Evolutionary conservation across 106 monocot species (phyloP).

Genomic region (Dactylorhiza incarnata): DNA sequence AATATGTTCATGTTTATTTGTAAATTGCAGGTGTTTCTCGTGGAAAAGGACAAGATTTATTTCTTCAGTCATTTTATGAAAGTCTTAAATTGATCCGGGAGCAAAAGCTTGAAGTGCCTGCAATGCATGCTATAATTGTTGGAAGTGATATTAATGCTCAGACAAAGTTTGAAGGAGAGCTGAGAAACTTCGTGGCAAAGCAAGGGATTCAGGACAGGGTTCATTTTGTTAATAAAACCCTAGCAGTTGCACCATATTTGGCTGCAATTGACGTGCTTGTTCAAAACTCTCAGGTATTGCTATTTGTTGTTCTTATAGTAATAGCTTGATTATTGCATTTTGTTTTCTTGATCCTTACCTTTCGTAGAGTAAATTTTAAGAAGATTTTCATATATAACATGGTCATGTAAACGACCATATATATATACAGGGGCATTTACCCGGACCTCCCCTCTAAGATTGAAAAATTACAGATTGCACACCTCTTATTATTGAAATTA

Average conservation of each 20-base stretch:
- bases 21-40: slow-evolving; percentile 79
- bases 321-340: background rate
- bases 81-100: slow-evolving; percentile 58
- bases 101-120: slow-evolving; percentile 72
- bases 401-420: too few species aligned
- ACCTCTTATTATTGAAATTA: too few species aligned
- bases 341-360: background rate
- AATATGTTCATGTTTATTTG: background rate
- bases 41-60: slow-evolving; percentile 90
- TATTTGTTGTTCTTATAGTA: background rate
- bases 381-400: too few species aligned
- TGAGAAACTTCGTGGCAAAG: slow-evolving; percentile 61
- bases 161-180: slow-evolving; percentile 74
- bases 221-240: slow-evolving; percentile 91
- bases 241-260: slow-evolving; percentile 82
- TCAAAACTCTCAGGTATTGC: slow-evolving; percentile 91
- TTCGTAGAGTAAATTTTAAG: too few species aligned
- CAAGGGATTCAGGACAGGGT: slow-evolving; percentile 65
- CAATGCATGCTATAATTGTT: slow-evolving; percentile 75
- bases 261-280: slow-evolving; percentile 94
- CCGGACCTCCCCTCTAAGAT: too few species aligned
- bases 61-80: slow-evolving; percentile 79
- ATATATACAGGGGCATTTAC: too few species aligned
- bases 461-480: too few species aligned
- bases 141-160: slow-evolving; percentile 96